phyloP scores from a whole-genome alignment of 352 stramenopile species.

The Pythium aristosporum region DNA sequence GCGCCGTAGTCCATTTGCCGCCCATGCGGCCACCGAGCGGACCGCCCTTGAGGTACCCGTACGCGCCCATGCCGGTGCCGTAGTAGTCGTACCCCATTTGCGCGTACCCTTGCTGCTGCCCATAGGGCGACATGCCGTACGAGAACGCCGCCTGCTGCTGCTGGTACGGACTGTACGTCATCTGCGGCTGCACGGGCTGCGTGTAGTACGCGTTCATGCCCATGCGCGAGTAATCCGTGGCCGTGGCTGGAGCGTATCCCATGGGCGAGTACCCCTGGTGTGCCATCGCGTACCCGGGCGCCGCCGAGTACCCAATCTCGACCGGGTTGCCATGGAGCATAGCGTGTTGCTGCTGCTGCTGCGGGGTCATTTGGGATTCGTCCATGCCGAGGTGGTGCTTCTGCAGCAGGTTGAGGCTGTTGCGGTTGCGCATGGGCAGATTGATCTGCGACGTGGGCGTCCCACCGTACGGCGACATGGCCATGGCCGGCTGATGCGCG shows the following conservation, averaged over 20 bases:
- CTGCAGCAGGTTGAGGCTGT: constrained; percentile 35
- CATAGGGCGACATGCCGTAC: constrained; percentile 46
- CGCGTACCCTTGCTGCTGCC: constrained; percentile 37
- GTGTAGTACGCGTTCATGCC: constrained; percentile 30
- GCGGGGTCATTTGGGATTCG: constrained; percentile 14
- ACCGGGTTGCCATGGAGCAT: constrained; percentile 27
- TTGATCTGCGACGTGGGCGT: constrained; percentile 48
- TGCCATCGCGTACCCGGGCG: neutral
- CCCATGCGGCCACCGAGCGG: constrained; percentile 41
- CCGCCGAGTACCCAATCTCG: constrained; percentile 22
- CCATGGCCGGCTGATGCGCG: constrained; percentile 14
- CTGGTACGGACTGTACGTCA: constrained; percentile 26
- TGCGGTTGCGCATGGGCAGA: constrained; percentile 55
- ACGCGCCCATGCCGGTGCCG: constrained; percentile 26
- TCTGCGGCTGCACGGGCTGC: constrained; percentile 14
- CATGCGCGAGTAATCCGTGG: constrained; percentile 32
- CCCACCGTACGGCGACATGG: constrained; percentile 4
- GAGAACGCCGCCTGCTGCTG: constrained; percentile 19
- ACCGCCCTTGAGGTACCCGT: constrained; percentile 48
- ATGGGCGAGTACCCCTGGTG: constrained; percentile 25
- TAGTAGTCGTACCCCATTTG: constrained; percentile 65
- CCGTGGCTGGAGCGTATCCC: constrained; percentile 17
- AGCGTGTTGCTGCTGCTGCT: constrained; percentile 16
- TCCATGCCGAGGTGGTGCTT: constrained; percentile 9
- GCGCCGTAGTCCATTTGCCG: constrained; percentile 67